Conservation (phyloP, 2,329 filamentous ascomycete species). For the Spiromastix sp. region DNA sequence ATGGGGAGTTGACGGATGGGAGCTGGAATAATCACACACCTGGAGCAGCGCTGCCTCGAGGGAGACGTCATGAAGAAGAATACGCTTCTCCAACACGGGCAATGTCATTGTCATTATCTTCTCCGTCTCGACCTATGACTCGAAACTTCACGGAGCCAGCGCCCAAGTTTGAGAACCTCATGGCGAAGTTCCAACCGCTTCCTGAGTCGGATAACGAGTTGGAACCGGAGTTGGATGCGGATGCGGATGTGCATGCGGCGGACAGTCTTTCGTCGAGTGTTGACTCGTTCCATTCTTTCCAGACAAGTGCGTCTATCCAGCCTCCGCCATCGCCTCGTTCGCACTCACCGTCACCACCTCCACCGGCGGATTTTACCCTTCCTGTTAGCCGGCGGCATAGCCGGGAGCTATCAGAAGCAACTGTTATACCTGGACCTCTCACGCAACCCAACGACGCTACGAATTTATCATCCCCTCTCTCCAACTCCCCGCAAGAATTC, state of each 20-base stretch:
- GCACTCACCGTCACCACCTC: constrained; percentile 13
- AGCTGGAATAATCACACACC: constrained; percentile 3
- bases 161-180: constrained; percentile 26
- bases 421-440: constrained; percentile 15
- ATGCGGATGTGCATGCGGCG: constrained; percentile 12
- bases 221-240: too few species aligned
- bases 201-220: constrained; percentile 17
- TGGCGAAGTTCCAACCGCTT: constrained; percentile 28
- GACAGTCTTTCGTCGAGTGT: constrained; percentile 25
- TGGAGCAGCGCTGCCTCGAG: too few species aligned
- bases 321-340: constrained; percentile 13
- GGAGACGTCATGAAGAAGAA: constrained; percentile 2
- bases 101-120: constrained; percentile 8
- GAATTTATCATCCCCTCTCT: constrained; percentile 6
- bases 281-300: constrained; percentile 35
- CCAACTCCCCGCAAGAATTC: constrained; percentile 30
- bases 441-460: neutral
- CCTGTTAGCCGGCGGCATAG: constrained; percentile 12
- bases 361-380: constrained; percentile 1
- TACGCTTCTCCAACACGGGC: constrained; percentile 7
- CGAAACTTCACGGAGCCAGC: constrained; percentile 21
- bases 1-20: constrained; percentile 1
- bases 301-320: constrained; percentile 10
- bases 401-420: constrained; percentile 20
- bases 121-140: constrained; percentile 8